Conservation (phyloP, 768 basidiomycete genomes). For the Infundibulicybe gibba region DNA sequence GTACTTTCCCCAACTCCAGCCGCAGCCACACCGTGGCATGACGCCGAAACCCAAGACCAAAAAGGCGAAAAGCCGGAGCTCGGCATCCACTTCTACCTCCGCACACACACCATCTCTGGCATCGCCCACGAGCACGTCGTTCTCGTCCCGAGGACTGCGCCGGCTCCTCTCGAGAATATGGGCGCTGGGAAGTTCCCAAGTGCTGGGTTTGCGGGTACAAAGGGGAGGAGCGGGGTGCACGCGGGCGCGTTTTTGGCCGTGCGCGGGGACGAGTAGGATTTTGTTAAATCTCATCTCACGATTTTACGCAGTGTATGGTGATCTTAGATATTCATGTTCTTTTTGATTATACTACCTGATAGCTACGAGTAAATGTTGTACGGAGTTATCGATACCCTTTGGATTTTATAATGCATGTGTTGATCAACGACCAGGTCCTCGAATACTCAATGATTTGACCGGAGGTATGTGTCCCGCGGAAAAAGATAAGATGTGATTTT, state of each 20-base stretch:
- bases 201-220: not conserved
- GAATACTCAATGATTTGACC: too few species aligned
- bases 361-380: too few species aligned
- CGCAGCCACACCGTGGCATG: constrained; percentile 6
- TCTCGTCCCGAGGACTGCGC: constrained; percentile 7
- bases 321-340: too few species aligned
- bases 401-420: too few species aligned
- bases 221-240: constrained; percentile 3
- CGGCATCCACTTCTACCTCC: constrained; percentile 24
- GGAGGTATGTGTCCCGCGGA: too few species aligned
- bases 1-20: constrained; percentile 1
- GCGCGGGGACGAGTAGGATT: constrained; percentile 4
- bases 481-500: too few species aligned
- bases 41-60: constrained; percentile 26
- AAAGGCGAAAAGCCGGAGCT: constrained; percentile 14
- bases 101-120: constrained; percentile 44
- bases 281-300: too few species aligned
- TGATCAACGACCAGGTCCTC: too few species aligned
- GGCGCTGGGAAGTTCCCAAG: constrained; percentile 1
- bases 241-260: constrained; percentile 15
- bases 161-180: constrained; percentile 2
- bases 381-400: too few species aligned
- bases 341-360: too few species aligned
- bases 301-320: too few species aligned
- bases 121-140: constrained; percentile 34